Base-by-base conservation (phyloP, 305 asterid species). In the Fraxinus latifolia region DNA sequence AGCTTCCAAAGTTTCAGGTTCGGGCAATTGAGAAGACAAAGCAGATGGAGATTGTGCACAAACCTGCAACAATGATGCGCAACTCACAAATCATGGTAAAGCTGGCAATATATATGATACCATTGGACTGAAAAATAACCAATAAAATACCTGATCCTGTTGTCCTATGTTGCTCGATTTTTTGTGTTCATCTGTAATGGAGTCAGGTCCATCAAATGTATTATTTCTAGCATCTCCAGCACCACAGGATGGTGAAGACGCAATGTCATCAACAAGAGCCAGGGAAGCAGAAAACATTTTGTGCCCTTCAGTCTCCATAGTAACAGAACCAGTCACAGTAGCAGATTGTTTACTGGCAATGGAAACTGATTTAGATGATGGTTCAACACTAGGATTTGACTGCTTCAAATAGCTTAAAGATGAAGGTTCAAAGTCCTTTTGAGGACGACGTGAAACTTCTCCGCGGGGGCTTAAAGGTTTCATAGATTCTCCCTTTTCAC, bases 371-470 rank as follows among this genome's bases (percentile, higher is more conserved):
- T 82, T 79, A 87, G 83, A 58, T 15, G 89, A 76, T 84, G 86
- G 77, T 81, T 86, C 90, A 78, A 82, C 53, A 77, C 81, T 92
- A 87, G 89, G 85, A 83, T 88, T 91, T 71, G 90, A 80, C 80
- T 82, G 88, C 68, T 83, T 79, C 42, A 74, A 74, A 82, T 87
- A 83, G 80, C 86, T 83, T 81, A 78, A 84, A 29, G 89, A 79
- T 60, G 85, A 82, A 82, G 90, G 55, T 80, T 83, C 91, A 75
- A 71, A 34, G 60, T 88, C 93, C 85, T 82, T 90, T 50, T 33
- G 90, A 29, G 88, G 76, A 67, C 70, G 73, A 81, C 62, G 62
- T 17, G 86, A 81, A 85, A 75, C 87, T 83, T 84, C 90, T 31
- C 33, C 77, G 60, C 37, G 39, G 70, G 60, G 79, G 32, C 67